Evolutionary conservation across 306 rosid genomes (phyloP).

Genomic region (Fagus crenata): DNA sequence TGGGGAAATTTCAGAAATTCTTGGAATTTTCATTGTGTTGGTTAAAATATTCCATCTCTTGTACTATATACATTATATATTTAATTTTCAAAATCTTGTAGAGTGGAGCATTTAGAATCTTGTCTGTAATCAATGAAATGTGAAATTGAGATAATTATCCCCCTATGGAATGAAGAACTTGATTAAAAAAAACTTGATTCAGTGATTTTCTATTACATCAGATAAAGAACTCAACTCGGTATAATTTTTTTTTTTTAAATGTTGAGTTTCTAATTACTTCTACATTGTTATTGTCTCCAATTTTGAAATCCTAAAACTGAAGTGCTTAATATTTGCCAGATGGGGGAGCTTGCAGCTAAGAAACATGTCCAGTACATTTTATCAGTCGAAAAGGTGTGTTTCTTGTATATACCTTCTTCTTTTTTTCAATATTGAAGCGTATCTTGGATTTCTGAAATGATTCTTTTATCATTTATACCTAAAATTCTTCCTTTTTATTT

Average conservation of each 20-base stretch:
- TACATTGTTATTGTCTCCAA: neutral
- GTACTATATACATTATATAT: no score
- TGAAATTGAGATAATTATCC: no score
- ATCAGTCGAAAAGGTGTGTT: slow-evolving; percentile 67
- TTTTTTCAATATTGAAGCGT: neutral
- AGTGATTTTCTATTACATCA: no score
- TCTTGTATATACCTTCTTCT: neutral
- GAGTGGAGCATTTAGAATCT: no score
- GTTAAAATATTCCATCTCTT: neutral
- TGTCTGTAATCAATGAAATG: no score
- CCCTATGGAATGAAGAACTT: no score
- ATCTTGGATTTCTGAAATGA: slow-evolving; percentile 16
- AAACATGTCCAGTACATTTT: slow-evolving; percentile 70
- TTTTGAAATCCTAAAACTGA: neutral
- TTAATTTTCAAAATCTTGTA: no score
- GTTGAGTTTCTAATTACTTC: neutral
- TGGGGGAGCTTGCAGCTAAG: slow-evolving; percentile 69
- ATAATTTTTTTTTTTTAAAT: no score
- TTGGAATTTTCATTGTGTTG: neutral
- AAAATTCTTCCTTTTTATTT: neutral
- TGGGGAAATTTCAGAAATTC: neutral
- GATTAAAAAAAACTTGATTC: no score
- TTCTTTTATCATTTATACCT: neutral
- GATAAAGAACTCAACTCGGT: no score
- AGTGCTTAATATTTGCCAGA: slow-evolving; percentile 30